phyloP scores from a whole-genome alignment of 2,329 filamentous ascomycete species.

The Xylariales sp. region DNA sequence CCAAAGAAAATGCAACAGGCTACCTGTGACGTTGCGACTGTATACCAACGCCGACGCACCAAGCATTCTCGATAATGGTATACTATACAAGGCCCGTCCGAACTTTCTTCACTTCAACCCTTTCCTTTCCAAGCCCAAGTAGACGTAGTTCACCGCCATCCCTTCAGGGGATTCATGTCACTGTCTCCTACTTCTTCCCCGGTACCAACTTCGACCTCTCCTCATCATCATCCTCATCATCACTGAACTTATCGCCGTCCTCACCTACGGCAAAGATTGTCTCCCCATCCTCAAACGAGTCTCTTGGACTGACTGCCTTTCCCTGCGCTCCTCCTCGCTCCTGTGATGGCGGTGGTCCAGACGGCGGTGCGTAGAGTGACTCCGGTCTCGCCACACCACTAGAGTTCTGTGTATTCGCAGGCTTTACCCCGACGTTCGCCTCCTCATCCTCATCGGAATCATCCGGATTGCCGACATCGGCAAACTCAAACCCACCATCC shows the following conservation, averaged over 20 bases:
- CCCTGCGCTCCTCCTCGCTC: conserved; percentile 13
- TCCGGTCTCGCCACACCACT: neutral
- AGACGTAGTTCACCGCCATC: too few species aligned
- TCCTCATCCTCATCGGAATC: conserved; percentile 59
- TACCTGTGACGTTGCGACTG: too few species aligned
- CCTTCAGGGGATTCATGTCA: too few species aligned
- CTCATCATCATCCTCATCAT: conserved; percentile 54
- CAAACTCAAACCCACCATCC: conserved; percentile 90
- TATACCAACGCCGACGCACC: too few species aligned
- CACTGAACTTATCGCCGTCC: conserved; percentile 75
- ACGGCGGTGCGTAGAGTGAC: conserved; percentile 11
- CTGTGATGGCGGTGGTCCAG: conserved; percentile 19
- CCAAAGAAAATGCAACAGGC: too few species aligned
- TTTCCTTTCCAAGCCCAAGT: too few species aligned
- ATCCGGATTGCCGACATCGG: conserved; percentile 75
- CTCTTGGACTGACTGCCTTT: conserved; percentile 49
- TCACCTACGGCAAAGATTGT: conserved; percentile 95
- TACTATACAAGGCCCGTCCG: too few species aligned
- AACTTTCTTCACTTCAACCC: too few species aligned
- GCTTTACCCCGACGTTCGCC: conserved; percentile 40
- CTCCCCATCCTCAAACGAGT: conserved; percentile 72
- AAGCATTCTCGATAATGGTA: too few species aligned
- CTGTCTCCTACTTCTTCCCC: conserved; percentile 36
- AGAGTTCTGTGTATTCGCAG: conserved; percentile 20
- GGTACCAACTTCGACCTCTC: conserved; percentile 56